A percentile compares a stretch with the other conserved stretches of the same genome.
phyloP scores from a whole-genome alignment of 176 grass and related monocot genomes.

The Hordeum marinum region DNA sequence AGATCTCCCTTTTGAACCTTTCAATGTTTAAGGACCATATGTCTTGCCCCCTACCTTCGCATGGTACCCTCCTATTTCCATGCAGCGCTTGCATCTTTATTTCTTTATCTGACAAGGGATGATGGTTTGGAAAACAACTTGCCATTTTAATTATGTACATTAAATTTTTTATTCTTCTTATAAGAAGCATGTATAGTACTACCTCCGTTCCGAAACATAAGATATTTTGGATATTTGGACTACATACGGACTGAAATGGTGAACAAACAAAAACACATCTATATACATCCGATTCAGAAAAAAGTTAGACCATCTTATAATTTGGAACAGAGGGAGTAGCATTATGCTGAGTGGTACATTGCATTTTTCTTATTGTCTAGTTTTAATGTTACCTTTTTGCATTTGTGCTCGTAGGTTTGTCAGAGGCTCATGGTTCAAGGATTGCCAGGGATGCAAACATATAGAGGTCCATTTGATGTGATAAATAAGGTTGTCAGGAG shows the following conservation, averaged over 20 bases:
- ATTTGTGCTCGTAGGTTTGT: slow-evolving; percentile 55
- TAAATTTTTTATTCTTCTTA: background rate
- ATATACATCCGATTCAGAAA: no score
- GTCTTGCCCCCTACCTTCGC: no score
- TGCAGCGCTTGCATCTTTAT: slow-evolving; percentile 2
- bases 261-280: no score
- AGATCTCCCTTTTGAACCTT: no score
- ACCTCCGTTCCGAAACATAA: no score
- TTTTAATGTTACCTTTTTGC: slow-evolving; percentile 8
- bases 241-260: no score
- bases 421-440: slow-evolving; percentile 97
- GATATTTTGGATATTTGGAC: no score
- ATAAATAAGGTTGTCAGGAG: slow-evolving; percentile 63
- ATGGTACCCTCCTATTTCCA: background rate
- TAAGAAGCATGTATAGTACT: background rate
- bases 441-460: slow-evolving; percentile 68
- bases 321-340: background rate
- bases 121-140: background rate
- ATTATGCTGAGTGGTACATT: background rate
- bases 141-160: background rate
- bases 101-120: background rate
- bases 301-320: no score
- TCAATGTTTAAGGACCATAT: no score
- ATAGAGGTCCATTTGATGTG: slow-evolving; percentile 72
- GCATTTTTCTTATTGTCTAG: background rate